These are phyloP conservation scores for Puccinia polysora DNA, from an alignment of 1,284 basidiomycete genomes.

Conservation along the genomic window DNA sequence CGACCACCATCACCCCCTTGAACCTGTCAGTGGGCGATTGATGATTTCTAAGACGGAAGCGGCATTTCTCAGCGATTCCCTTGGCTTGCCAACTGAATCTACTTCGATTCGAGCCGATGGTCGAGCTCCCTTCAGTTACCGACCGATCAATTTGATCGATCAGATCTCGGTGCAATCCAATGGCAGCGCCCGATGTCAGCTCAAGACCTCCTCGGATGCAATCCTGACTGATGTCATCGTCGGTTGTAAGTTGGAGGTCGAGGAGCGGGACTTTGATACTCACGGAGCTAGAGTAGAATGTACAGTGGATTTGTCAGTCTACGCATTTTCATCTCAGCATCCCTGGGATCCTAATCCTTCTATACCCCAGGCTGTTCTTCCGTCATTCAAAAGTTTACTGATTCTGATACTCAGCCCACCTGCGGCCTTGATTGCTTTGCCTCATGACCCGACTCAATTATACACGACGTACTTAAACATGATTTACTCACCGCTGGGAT, in stretches of 20 bases:
- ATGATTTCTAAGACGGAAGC: conserved; percentile 33
- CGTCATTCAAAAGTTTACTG: no score
- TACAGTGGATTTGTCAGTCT: conserved; percentile 41
- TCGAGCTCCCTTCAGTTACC: conserved; percentile 22
- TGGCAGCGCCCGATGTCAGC: conserved; percentile 35
- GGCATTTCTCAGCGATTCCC: conserved; percentile 10
- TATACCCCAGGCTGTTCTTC: no score
- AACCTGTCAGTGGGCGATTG: not conserved
- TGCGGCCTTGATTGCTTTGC: conserved; percentile 28
- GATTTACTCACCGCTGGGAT: conserved; percentile 32
- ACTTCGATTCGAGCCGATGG: conserved; percentile 27
- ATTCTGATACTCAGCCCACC: conserved; percentile 29
- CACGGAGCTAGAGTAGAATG: conserved; percentile 35
- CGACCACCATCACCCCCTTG: no score
- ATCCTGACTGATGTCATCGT: conserved; percentile 43
- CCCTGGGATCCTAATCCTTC: not conserved
- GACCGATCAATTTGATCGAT: conserved; percentile 39
- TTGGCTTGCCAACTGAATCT: not conserved
- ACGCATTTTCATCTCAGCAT: not conserved
- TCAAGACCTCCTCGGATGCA: conserved; percentile 30
- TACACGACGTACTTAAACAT: conserved; percentile 40
- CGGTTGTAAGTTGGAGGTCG: conserved; percentile 41
- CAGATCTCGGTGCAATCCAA: conserved; percentile 32
- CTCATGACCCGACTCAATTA: conserved; percentile 18
- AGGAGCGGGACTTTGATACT: conserved; percentile 28